Evolutionary conservation across 2,329 filamentous ascomycete species (phyloP), one percentile per base, ranked within the genome.

Genomic region (Colletotrichum paranaense): DNA sequence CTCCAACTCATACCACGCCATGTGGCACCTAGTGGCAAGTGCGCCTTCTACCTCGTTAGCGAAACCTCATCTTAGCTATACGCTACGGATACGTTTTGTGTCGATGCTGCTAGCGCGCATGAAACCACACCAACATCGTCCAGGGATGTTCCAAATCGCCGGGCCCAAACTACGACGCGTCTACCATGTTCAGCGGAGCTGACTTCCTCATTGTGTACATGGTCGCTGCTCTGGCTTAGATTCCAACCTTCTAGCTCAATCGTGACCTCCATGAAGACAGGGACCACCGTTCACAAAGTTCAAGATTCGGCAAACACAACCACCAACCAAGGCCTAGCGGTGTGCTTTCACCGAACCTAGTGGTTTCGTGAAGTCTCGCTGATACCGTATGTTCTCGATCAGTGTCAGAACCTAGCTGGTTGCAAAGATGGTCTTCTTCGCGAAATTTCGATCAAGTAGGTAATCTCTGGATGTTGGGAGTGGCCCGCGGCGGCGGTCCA

Each of bases 81-180:
- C 38, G 16, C 38, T 42, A 42, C 38, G 38, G 38, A 52, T 59
- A 5, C 57, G 49, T 68, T 52, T 59, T 24, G 14, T 22, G n/a
- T 42, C n/a, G 32, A 32, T 26, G 19, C 30, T 56, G 42, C 66
- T 57, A 55, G 66, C 66, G 56, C 22, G 58, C 32, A 63, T 46
- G 19, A 30, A 46, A 63, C 46, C 22, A 32, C 46, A 32, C 22
- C 24, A 26, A 16, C 59, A 12, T 24, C 12, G 49, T 35, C 58
- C 58, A 68, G 35, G 66, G 60, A 59, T 65, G 60, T 22, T 69
- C 67, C 67, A 53, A 69, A 68, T 62, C 53, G 30, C 38, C 56
- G 67, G 67, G 38, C 28, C 67, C 35, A 35, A 26, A 24, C 67
- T 28, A 42, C 30, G 42, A 62, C 30, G 42, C 30, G 24, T 60